Base-by-base conservation (phyloP, 495 filamentous ascomycete species). In the Annulohypoxylon nitens region DNA sequence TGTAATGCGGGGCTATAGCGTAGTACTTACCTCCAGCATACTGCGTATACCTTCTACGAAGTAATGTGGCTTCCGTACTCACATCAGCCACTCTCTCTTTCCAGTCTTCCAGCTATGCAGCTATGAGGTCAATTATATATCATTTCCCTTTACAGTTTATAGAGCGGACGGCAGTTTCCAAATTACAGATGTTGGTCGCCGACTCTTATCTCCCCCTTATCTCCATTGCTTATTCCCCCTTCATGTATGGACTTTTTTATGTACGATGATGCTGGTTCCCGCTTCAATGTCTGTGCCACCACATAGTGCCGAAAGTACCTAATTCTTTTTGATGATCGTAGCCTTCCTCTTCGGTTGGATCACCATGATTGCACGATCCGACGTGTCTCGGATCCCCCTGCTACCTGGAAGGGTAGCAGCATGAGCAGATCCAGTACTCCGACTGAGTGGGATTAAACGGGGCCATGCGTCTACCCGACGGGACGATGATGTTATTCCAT, bases 381-480 rank as follows among this genome's bases (percentile, higher is more conserved):
- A 50, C 43, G 11, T 67, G 53, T 67, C 64, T 67, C 64, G 54
- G 64, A 59, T 50, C 26, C n/a, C 64, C 23, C 64, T 41, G 50
- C 50, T 30, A 6, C 14, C 64, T 43, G 54, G 16, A 16, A 36
- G 18, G 53, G 33, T 20, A 37, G 39, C 11, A 51, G 16, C 18
- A 25, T 51, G 25, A 34, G 51, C 11, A 55, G 26, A 55, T 33
- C 48, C 16, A 30, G 23, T n/a, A 53, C 23, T 30, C 26, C 25
- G 14, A n/a, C 26, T 6, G 14, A 34, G 18, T 23, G 48, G 23
- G 23, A 51, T 1, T 25, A 51, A 20, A 55, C 23, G 51, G 26
- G 51, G 1, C 51, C 14, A 55, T 33, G 12, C 2, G 12, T 55
- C 4, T 55, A 11, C 3, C 51, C 25, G 26, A 34, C 26, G 2